phyloP scores from a whole-genome alignment of 495 filamentous ascomycete genomes.

The Thozetella sp. region DNA sequence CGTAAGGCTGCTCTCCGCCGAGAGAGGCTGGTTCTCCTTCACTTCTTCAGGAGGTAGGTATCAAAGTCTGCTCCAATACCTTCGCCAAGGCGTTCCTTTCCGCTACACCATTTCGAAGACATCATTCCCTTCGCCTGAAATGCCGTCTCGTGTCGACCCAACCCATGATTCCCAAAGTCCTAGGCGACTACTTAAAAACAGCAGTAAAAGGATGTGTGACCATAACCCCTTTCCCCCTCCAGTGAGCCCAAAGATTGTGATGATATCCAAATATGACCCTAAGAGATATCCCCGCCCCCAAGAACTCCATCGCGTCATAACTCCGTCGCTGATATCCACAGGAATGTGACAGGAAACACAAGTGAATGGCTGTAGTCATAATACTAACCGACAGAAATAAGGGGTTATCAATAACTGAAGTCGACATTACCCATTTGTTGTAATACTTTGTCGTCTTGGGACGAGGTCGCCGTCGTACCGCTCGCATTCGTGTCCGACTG shows the following conservation, averaged over 20 bases:
- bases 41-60: background rate
- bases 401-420: conserved; percentile 32
- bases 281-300: conserved; percentile 15
- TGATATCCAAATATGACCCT: conserved; percentile 11
- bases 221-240: background rate
- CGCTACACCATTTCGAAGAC: conserved; percentile 6
- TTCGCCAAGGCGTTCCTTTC: background rate
- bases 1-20: background rate
- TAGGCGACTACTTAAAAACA: background rate
- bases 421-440: conserved; percentile 32
- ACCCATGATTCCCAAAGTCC: conserved; percentile 5
- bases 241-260: background rate
- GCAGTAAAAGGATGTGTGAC: background rate
- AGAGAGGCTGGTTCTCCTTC: background rate
- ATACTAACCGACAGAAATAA: conserved; percentile 12
- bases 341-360: conserved; percentile 5
- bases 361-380: background rate
- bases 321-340: conserved; percentile 34
- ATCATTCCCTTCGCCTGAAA: conserved; percentile 5
- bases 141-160: conserved; percentile 6
- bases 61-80: background rate
- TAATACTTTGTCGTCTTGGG: conserved; percentile 31
- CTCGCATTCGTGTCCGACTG: conserved; percentile 31
- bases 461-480: conserved; percentile 19
- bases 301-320: conserved; percentile 30